These are phyloP conservation scores for Rhodosporidiobolus odoratus DNA, from an alignment of 768 basidiomycete genomes.

Conservation along the genomic window DNA sequence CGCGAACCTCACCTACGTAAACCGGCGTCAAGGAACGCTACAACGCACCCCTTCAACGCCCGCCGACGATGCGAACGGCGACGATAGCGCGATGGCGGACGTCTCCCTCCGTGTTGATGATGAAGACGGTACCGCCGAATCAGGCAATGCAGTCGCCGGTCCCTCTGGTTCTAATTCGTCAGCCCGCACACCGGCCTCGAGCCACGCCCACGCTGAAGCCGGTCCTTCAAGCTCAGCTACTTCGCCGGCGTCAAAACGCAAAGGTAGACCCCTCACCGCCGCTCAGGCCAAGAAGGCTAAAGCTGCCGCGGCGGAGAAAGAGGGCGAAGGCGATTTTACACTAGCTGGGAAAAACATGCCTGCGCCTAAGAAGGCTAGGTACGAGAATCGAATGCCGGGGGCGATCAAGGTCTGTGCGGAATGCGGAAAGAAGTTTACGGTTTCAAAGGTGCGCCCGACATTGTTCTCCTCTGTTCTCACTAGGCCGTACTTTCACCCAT, in stretches of 20 bases:
- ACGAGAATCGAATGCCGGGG: constrained; percentile 50
- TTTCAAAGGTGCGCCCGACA: constrained; percentile 77
- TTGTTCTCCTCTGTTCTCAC: constrained; percentile 40
- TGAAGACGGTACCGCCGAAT: not conserved
- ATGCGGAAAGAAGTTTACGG: constrained; percentile 67
- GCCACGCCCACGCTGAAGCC: constrained; percentile 9
- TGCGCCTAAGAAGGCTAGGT: constrained; percentile 49
- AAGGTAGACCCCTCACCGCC: constrained; percentile 52
- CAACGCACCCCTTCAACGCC: not conserved
- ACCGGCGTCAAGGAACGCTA: not conserved
- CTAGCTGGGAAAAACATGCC: constrained; percentile 64
- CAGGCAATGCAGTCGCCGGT: not conserved
- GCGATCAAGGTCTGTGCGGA: constrained; percentile 72
- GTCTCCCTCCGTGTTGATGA: not conserved
- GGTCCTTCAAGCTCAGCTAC: constrained; percentile 70
- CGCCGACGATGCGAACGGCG: not conserved
- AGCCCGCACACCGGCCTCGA: constrained; percentile 7
- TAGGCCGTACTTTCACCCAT: not conserved
- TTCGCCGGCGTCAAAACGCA: constrained; percentile 59
- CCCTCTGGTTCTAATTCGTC: constrained; percentile 4
- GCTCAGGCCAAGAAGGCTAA: constrained; percentile 49
- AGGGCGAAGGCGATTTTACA: constrained; percentile 52
- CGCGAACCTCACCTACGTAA: not conserved
- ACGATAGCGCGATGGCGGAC: not conserved
- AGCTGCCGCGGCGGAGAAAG: constrained; percentile 45